Percentiles rank a stretch among this genome's conserved stretches.
Conservation (phyloP, 495 filamentous ascomycete species). For the Xylaria longipes region DNA sequence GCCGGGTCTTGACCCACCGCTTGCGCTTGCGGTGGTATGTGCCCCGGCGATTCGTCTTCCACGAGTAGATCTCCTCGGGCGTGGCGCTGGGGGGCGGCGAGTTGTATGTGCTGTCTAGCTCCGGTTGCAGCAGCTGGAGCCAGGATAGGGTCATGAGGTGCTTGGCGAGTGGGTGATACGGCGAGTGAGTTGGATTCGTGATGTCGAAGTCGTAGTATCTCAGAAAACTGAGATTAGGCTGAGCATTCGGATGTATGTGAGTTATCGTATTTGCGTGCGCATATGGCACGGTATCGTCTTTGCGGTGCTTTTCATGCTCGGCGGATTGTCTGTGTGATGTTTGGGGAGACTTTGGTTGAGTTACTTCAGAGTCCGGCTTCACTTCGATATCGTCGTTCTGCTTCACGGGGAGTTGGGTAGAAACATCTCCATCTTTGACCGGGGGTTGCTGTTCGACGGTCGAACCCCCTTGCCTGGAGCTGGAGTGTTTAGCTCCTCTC, state of each 20-base stretch:
- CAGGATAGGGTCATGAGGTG: conserved; percentile 86
- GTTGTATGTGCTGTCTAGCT: conserved; percentile 70
- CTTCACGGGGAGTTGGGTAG: conserved; percentile 9
- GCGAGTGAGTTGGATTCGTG: conserved; percentile 63
- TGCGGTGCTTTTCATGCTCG: conserved; percentile 24
- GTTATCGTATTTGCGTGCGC: conserved; percentile 83
- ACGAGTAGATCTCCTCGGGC: conserved; percentile 60
- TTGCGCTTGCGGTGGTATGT: conserved; percentile 85
- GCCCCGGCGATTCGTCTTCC: conserved; percentile 79
- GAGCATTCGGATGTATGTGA: conserved; percentile 82
- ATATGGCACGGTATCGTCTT: conserved; percentile 48
- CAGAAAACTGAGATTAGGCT: conserved; percentile 85
- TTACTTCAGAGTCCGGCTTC: not conserved
- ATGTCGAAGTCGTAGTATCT: conserved; percentile 85
- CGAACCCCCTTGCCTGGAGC: not conserved
- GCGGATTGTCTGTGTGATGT: conserved; percentile 11
- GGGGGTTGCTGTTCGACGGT: conserved; percentile 15
- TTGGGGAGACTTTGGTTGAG: conserved; percentile 1
- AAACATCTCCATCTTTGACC: conserved; percentile 21
- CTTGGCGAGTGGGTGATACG: conserved; percentile 75
- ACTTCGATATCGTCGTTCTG: not conserved
- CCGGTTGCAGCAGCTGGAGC: conserved; percentile 84
- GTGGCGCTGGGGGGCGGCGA: conserved; percentile 61
- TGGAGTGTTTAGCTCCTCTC: not conserved
- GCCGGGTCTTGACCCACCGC: conserved; percentile 72